Conservation (phyloP, 1,284 basidiomycete genomes). For the Puccinia triticina region DNA sequence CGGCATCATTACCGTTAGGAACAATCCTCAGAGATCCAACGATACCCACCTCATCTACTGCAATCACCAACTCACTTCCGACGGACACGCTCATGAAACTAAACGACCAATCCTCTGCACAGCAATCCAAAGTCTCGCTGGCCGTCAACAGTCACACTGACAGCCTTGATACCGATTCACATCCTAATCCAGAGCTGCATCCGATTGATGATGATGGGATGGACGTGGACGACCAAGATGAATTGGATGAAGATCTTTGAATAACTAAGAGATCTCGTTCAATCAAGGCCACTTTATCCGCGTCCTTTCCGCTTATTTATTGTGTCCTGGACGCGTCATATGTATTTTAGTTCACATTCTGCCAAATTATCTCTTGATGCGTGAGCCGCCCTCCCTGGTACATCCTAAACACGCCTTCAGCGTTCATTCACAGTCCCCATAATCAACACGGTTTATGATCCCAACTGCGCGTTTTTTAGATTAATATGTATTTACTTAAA, state of each 20-base stretch:
- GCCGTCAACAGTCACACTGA: neutral
- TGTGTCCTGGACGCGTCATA: neutral
- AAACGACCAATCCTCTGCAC: neutral
- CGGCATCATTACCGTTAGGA: slow-evolving; percentile 23
- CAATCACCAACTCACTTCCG: slow-evolving; percentile 41
- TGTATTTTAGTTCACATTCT: slow-evolving; percentile 7
- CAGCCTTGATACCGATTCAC: neutral
- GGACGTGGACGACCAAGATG: slow-evolving; percentile 34
- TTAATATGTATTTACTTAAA: too few relatives aligned
- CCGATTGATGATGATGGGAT: slow-evolving; percentile 11
- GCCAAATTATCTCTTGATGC: neutral
- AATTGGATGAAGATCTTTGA: slow-evolving; percentile 35
- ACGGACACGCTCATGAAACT: neutral
- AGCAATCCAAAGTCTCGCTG: neutral
- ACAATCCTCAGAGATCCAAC: slow-evolving; percentile 34
- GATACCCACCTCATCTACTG: slow-evolving; percentile 40
- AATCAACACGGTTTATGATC: neutral
- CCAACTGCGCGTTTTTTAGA: too few relatives aligned
- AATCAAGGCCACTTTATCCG: neutral
- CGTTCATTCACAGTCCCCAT: neutral
- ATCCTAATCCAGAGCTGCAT: neutral
- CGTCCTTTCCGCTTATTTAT: neutral
- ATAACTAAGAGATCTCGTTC: neutral
- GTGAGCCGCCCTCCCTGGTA: neutral
- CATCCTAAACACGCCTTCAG: neutral